Evolutionary conservation across 2,329 filamentous ascomycete species (phyloP).

Genomic region (Pseudopyrenochaeta lycopersici): DNA sequence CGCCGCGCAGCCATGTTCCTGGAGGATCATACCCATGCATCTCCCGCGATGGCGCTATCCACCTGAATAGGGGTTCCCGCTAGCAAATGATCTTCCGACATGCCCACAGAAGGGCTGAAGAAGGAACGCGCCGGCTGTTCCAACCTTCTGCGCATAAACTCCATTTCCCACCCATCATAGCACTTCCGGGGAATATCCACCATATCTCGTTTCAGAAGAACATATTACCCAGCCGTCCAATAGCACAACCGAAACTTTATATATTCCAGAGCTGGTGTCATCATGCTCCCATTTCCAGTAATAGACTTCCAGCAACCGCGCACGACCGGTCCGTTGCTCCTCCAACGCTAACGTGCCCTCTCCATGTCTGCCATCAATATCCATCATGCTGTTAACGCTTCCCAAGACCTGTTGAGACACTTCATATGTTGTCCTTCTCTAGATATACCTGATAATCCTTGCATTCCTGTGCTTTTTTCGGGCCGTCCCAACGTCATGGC

Average conservation of each 20-base stretch:
- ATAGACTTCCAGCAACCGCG: background rate
- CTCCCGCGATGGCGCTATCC: constrained; percentile 15
- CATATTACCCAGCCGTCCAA: background rate
- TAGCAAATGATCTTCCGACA: constrained; percentile 23
- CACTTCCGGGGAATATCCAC: constrained; percentile 19
- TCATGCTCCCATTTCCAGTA: background rate
- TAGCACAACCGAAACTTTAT: background rate
- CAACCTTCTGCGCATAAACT: constrained; percentile 18
- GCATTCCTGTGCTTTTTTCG: background rate
- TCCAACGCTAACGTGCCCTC: background rate
- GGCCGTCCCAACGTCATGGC: background rate
- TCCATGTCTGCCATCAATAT: too few relatives aligned
- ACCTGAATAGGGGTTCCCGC: constrained; percentile 18
- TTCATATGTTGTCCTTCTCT: background rate
- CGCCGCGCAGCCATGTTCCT: background rate
- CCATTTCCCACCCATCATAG: constrained; percentile 13
- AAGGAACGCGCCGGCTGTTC: constrained; percentile 10
- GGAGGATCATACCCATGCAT: background rate
- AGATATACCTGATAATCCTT: background rate
- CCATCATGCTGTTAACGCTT: too few relatives aligned
- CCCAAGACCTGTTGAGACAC: background rate
- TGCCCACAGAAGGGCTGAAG: constrained; percentile 14
- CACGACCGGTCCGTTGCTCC: background rate
- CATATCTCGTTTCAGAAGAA: constrained; percentile 10
- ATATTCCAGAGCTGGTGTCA: background rate